Conservation (phyloP, 1,284 basidiomycete species). For the Anthracocystis panici-leucophaei region DNA sequence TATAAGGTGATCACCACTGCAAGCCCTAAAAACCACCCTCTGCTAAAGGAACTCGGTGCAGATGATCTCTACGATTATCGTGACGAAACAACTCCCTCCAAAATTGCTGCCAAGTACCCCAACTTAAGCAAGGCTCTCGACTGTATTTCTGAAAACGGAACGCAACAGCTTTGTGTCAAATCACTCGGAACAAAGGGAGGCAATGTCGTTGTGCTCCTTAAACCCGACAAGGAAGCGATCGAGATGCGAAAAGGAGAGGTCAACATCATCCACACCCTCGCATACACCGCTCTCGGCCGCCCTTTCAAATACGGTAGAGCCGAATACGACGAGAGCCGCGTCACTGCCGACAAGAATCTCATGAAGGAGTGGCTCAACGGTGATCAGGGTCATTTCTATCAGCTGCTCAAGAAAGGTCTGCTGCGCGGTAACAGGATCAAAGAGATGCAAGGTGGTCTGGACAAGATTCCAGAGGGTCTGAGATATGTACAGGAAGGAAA, state of each 20-base stretch:
- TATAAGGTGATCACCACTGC: conserved; percentile 73
- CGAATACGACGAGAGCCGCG: conserved; percentile 36
- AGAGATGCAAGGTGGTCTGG: conserved; percentile 55
- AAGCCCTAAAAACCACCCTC: conserved; percentile 67
- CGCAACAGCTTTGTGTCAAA: conserved; percentile 52
- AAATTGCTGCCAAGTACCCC: conserved; percentile 61
- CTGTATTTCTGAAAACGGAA: conserved; percentile 64
- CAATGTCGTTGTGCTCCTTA: conserved; percentile 59
- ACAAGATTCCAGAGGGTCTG: conserved; percentile 51
- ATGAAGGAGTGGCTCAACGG: conserved; percentile 54
- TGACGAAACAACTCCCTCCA: conserved; percentile 64
- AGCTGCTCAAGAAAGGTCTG: conserved; percentile 46
- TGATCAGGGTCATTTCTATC: conserved; percentile 51
- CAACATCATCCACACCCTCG: conserved; percentile 58
- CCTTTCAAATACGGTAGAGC: conserved; percentile 57
- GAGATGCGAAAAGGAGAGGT: conserved; percentile 55
- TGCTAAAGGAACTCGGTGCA: conserved; percentile 62
- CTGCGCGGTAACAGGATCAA: conserved; percentile 60
- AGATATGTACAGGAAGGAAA: conserved; percentile 58
- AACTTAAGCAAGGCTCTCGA: conserved; percentile 62
- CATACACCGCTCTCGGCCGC: conserved; percentile 56
- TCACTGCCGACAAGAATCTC: conserved; percentile 34
- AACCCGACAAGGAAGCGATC: conserved; percentile 56
- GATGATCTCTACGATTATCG: conserved; percentile 72
- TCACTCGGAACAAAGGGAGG: conserved; percentile 53